Evolutionary conservation across 441 rosid species (phyloP).

Genomic region (Raphanus hybrid): DNA sequence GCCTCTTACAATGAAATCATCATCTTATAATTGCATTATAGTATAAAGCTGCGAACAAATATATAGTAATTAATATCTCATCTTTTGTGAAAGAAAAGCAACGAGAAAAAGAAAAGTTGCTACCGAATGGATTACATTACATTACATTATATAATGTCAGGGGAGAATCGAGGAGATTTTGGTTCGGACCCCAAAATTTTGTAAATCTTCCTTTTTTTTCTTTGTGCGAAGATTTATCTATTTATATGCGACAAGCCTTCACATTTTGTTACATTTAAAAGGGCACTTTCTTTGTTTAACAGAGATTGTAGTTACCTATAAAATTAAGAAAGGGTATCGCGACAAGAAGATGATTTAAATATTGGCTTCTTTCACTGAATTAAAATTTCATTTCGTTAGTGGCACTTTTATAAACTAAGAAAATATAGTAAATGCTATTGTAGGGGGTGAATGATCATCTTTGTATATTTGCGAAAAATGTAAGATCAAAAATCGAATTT

Average conservation of each 20-base stretch:
- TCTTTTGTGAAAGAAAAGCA: constrained; percentile 47
- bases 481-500: neutral
- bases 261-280: constrained; percentile 37
- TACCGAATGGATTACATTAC: neutral
- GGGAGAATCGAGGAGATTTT: constrained; percentile 57
- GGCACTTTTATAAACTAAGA: neutral
- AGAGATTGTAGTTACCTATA: constrained; percentile 29
- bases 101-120: neutral
- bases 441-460: neutral
- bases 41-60: constrained; percentile 43
- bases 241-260: constrained; percentile 31
- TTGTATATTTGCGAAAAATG: neutral
- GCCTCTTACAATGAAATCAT: constrained; percentile 60
- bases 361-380: constrained; percentile 12
- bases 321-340: constrained; percentile 19
- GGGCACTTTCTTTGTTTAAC: constrained; percentile 44
- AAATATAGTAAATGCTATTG: neutral
- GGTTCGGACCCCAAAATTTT: constrained; percentile 37
- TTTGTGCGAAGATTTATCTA: constrained; percentile 27
- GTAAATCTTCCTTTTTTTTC: constrained; percentile 1
- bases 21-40: constrained; percentile 66
- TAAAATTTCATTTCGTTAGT: neutral
- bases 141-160: neutral
- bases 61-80: constrained; percentile 49
- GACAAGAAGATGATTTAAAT: neutral